These are phyloP conservation scores for Saccharum hybrid DNA, from an alignment of 202 grass and related monocot species.

Conservation along the genomic window DNA sequence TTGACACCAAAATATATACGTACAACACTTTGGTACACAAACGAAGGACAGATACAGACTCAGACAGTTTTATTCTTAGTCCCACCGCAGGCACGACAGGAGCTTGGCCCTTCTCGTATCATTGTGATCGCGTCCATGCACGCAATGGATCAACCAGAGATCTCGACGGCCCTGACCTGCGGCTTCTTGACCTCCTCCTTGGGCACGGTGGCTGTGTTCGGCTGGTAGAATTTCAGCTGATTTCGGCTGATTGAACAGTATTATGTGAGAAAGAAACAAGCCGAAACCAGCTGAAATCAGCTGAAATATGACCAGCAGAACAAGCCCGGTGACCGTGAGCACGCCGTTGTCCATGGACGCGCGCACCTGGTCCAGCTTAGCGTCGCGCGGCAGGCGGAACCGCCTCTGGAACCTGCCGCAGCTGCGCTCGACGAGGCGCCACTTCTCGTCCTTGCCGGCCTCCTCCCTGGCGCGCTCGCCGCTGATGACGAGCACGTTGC, in stretches of 20 bases:
- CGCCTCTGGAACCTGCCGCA: conserved; percentile 34
- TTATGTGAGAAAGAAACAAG: too few species aligned
- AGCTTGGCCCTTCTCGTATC: not conserved
- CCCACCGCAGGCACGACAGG: too few species aligned
- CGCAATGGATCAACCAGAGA: conserved; percentile 23
- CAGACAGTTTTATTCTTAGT: not conserved
- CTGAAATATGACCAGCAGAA: too few species aligned
- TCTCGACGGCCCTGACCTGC: conserved; percentile 46
- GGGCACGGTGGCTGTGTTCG: too few species aligned
- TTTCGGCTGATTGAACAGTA: too few species aligned
- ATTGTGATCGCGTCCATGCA: not conserved
- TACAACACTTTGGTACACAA: not conserved
- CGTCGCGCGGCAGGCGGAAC: conserved; percentile 46
- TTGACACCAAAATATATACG: too few species aligned
- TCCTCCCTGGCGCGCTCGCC: conserved; percentile 48
- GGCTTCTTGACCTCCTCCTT: conserved; percentile 53
- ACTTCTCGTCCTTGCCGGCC: not conserved
- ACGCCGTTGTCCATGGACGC: conserved; percentile 64
- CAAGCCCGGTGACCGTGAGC: conserved; percentile 69
- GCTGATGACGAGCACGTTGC: conserved; percentile 48
- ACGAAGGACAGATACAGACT: not conserved
- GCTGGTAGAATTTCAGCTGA: too few species aligned
- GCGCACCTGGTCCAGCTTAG: conserved; percentile 35
- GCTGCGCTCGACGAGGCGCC: conserved; percentile 51
- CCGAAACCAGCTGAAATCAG: too few species aligned